Percentiles rank a stretch among this genome's conserved stretches.
These are phyloP conservation scores for Saccharum spontaneum DNA, from an alignment of 176 grass and related monocot genomes.

Conservation along the genomic window DNA sequence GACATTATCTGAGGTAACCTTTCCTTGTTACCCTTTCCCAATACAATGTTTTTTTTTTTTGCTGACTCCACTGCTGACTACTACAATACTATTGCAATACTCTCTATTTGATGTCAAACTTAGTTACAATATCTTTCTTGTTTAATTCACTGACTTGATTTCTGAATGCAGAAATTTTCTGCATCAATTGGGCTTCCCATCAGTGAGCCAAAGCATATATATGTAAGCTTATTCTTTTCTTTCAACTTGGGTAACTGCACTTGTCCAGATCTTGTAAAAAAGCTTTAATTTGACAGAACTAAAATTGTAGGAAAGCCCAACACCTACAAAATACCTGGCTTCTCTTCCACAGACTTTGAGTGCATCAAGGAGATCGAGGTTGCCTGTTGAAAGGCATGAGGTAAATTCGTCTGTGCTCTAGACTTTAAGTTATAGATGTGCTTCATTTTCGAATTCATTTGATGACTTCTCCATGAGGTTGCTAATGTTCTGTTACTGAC, in stretches of 20 bases:
- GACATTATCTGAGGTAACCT: slow-evolving; percentile 68
- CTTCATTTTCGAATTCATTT: slow-evolving; percentile 8
- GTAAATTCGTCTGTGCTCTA: slow-evolving; percentile 42
- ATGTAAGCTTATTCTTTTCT: slow-evolving; percentile 63
- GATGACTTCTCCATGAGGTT: neutral
- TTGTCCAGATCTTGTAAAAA: slow-evolving; percentile 23
- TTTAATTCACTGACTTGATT: slow-evolving; percentile 29
- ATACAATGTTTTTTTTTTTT: neutral
- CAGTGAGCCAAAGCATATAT: slow-evolving; percentile 52
- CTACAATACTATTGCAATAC: neutral
- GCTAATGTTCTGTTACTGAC: slow-evolving; percentile 14
- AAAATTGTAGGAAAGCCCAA: slow-evolving; percentile 70
- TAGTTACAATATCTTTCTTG: slow-evolving; percentile 10
- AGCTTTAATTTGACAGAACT: slow-evolving; percentile 1
- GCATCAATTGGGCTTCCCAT: slow-evolving; percentile 49
- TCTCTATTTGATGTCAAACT: neutral
- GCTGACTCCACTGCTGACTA: neutral
- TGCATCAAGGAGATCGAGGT: slow-evolving; percentile 57
- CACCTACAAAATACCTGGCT: slow-evolving; percentile 65
- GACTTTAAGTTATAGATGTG: neutral
- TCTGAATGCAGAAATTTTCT: slow-evolving; percentile 66
- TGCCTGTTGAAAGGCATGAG: slow-evolving; percentile 77
- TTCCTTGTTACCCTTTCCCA: slow-evolving; percentile 10
- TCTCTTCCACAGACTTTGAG: slow-evolving; percentile 55
- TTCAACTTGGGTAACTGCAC: slow-evolving; percentile 18